A percentile compares a stretch with the other conserved stretches of the same genome.
Conservation (phyloP, 768 basidiomycete species). For the Termitomyces sp. region DNA sequence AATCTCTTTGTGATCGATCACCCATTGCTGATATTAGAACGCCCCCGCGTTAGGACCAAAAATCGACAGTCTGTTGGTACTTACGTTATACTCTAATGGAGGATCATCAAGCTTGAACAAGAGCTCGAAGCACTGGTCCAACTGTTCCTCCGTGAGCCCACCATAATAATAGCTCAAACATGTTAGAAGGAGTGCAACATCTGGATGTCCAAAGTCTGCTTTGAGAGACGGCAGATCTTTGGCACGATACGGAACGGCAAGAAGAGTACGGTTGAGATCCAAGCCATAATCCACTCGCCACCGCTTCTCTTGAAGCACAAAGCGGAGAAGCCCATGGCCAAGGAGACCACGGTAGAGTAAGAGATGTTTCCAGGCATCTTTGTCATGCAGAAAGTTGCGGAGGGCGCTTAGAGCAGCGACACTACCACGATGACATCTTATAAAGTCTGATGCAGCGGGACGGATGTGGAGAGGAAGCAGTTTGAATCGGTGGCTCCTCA, state of each 20-base stretch:
- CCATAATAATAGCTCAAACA: conserved; percentile 45
- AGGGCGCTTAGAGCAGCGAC: neutral
- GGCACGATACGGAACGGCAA: conserved; percentile 50
- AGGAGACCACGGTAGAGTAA: conserved; percentile 42
- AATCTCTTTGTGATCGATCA: conserved; percentile 12
- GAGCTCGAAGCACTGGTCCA: conserved; percentile 29
- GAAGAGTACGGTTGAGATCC: conserved; percentile 31
- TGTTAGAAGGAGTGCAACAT: conserved; percentile 38
- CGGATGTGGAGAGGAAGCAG: conserved; percentile 14
- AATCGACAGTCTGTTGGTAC: neutral
- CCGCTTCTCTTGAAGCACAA: conserved; percentile 29
- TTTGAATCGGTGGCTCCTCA: conserved; percentile 14
- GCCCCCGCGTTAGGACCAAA: neutral
- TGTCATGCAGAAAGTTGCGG: neutral
- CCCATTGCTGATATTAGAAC: neutral
- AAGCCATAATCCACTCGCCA: conserved; percentile 53
- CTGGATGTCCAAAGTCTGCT: conserved; percentile 50
- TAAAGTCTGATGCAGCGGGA: conserved; percentile 17
- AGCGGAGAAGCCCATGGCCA: conserved; percentile 31
- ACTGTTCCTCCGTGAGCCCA: conserved; percentile 33
- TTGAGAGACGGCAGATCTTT: conserved; percentile 41
- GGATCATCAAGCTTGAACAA: conserved; percentile 37
- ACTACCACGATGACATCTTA: conserved; percentile 13
- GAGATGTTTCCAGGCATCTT: conserved; percentile 26
- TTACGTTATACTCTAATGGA: conserved; percentile 28